phyloP scores from a whole-genome alignment of 441 rosid genomes.

The Corymbia citriodora region DNA sequence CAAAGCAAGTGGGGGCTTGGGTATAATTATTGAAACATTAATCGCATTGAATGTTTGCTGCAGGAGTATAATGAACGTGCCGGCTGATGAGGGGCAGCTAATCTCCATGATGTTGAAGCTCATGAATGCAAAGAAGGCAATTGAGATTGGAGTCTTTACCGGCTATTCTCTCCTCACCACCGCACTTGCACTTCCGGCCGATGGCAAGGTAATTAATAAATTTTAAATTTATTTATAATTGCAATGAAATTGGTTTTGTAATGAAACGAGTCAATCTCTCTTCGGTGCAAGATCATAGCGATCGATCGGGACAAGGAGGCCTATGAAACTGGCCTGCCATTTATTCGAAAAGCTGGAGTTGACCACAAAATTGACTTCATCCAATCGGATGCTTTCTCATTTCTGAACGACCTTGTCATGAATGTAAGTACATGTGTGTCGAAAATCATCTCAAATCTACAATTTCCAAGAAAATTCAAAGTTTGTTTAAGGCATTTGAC shows the following conservation, averaged over 20 bases:
- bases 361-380: conserved; percentile 1
- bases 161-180: neutral
- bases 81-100: neutral
- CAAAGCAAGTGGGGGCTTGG: too few species aligned
- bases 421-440: neutral
- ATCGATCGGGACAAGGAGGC: neutral
- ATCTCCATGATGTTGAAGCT: neutral
- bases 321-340: neutral
- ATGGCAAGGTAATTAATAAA: neutral
- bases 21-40: too few species aligned
- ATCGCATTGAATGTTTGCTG: neutral
- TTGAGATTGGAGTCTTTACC: neutral
- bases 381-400: neutral
- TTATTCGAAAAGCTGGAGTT: neutral
- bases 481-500: too few species aligned
- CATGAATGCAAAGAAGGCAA: neutral
- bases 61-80: neutral
- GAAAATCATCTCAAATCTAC: too few species aligned
- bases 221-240: too few species aligned
- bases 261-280: neutral
- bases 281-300: neutral
- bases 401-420: neutral
- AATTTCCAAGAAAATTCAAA: too few species aligned
- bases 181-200: neutral
- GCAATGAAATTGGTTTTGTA: too few species aligned